Base-by-base conservation (phyloP, 2,329 filamentous ascomycete genomes). In the Fusarium humuli region DNA sequence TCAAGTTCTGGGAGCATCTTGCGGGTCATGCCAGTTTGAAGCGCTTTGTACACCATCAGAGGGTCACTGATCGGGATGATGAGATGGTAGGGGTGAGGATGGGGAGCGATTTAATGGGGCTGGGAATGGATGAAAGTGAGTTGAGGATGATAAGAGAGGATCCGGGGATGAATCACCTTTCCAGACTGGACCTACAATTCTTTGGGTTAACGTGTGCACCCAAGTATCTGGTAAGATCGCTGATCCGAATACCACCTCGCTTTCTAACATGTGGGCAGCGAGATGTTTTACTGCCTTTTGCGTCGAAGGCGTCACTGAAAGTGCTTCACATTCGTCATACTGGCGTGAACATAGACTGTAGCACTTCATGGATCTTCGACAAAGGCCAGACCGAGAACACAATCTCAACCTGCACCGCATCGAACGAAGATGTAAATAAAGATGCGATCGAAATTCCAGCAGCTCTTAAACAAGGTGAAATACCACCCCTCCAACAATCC, bases 271-370 rank as follows among this genome's bases (percentile, higher is more conserved):
- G 8, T 27, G 2, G 25, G 25, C 9, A 27, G 25, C 25, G 25
- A 27, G 25, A 27, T 27, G 9, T 27, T 27, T 27, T 27, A 10
- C 61, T 64, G 2, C 57, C 61, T 0, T 64, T 64, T 4, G 14
- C n/a, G 0, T 13, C 20, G 2, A 64, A 49, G 3, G 0, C 1
- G 0, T 45, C 48, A n/a, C 34, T 64, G 0, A 57, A 45, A 12
- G 57, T 32, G 3, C 20, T 64, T 12, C 61, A 64, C 12, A 40
- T 64, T 13, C 61, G 58, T n/a, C 37, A 45, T 1, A 63, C 58
- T 0, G 48, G 48, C 2, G n/a, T 44, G 7, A 45, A 40, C 10
- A 32, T 16, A n/a, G 27, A 18, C 1, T 10, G n/a, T 8, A 25
- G 7, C 2, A 6, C 29, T 4, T 49, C 58, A 11, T 49, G 44